These are phyloP conservation scores for Amanita brunnescens DNA, from an alignment of 768 basidiomycete genomes.

Conservation along the genomic window DNA sequence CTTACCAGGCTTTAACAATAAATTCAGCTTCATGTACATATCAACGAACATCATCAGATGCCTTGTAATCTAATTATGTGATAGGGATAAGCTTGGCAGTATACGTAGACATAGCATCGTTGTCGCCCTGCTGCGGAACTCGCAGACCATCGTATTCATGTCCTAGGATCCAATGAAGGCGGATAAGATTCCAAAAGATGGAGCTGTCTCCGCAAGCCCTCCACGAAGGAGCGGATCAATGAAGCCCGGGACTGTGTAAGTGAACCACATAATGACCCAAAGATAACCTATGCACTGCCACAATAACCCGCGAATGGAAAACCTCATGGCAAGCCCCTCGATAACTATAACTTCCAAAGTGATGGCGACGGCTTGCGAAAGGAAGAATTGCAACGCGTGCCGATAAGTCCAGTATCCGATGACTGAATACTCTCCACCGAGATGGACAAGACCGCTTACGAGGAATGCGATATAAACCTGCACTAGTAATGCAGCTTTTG, in stretches of 20 bases:
- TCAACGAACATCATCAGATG: no score
- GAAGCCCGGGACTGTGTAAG: background rate
- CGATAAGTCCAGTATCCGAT: conserved; percentile 7
- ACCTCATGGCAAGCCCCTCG: conserved; percentile 7
- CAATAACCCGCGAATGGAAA: conserved; percentile 4
- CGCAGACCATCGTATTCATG: no score
- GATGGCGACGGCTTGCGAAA: conserved; percentile 24
- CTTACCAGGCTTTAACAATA: no score
- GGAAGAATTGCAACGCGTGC: conserved; percentile 17
- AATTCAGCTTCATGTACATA: no score
- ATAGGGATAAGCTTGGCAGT: no score
- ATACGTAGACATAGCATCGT: no score
- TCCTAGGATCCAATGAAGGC: no score
- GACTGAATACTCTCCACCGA: conserved; percentile 24
- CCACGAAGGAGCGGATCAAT: background rate
- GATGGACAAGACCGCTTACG: conserved; percentile 23
- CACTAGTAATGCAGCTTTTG: conserved; percentile 10
- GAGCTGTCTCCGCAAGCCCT: background rate
- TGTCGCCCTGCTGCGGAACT: no score
- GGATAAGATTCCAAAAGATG: no score
- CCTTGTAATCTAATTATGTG: no score
- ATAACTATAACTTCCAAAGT: conserved; percentile 24
- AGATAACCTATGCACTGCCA: background rate
- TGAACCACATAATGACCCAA: background rate
- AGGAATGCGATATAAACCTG: conserved; percentile 20